phyloP scores from a whole-genome alignment of 2,329 filamentous ascomycete genomes.

The Alternaria burnsii region DNA sequence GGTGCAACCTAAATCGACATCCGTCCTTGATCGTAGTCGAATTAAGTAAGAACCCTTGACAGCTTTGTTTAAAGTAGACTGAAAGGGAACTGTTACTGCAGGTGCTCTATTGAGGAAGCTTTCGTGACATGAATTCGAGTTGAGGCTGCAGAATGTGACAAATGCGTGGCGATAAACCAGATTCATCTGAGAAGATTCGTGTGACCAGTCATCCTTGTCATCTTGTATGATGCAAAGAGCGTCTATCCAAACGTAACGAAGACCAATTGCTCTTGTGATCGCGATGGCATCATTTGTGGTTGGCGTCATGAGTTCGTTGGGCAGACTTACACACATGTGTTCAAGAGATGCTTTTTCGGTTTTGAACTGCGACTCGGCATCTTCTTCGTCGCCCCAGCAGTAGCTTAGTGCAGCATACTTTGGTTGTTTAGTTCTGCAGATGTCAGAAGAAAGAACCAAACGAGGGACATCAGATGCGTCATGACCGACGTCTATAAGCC shows the following conservation, averaged over 20 bases:
- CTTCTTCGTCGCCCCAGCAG: not conserved
- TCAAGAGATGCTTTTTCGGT: not conserved
- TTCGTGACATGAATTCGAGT: not conserved
- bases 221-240: too few species aligned
- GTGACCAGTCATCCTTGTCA: too few species aligned
- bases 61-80: accelerated
- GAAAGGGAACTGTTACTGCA: accelerated
- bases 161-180: too few species aligned
- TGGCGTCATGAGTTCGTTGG: not conserved
- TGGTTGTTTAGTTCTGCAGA: too few species aligned
- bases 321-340: not conserved
- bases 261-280: too few species aligned
- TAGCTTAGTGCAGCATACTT: not conserved
- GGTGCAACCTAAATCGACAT: too few species aligned
- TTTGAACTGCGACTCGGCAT: not conserved
- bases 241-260: too few species aligned
- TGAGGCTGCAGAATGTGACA: not conserved
- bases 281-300: not conserved
- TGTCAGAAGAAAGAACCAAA: not conserved
- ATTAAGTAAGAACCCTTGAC: not conserved
- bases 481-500: not conserved
- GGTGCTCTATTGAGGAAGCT: not conserved
- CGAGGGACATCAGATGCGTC: not conserved
- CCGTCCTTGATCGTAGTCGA: not conserved
- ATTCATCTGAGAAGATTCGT: too few species aligned